Base-by-base conservation (phyloP, 2,329 filamentous ascomycete species). In the Pleomassaria siparia region DNA sequence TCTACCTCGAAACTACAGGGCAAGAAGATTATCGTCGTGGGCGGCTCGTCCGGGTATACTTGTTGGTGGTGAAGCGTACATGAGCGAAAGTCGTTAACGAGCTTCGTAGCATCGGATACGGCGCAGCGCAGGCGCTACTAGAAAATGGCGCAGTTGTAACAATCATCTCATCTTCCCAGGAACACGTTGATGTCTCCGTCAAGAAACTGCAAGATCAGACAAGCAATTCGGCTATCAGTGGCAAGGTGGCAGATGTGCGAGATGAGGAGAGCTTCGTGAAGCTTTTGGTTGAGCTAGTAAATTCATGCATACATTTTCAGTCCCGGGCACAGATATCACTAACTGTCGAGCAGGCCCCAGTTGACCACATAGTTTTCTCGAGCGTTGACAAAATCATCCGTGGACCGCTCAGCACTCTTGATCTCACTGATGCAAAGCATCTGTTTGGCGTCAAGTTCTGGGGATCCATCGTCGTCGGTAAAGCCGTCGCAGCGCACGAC, bases 361-460 rank as follows among this genome's bases (percentile, higher is more conserved):
- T 73, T 8, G 69, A 73, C 53, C 71, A 74, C 51, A 50, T 73
- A 7, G 59, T 74, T 22, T 72, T 72, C 52, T 71, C 69, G 3
- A 56, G 64, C 22, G 69, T 73, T 8, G 71, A 73, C 54, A 61
- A 59, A 50, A 70, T 73, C 52, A 72, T 73, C 47, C 68, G 70
- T 12, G 71, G 70, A 1, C 47, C 60, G 1, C 55, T 73, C 2
- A 69, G 62, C 12, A 63, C 66, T 0, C 56, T 68, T 5, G 55
- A 70, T 44, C 53, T 74, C 3, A 57, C 64, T 16, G 61, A 69
- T 4, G 69, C 69, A 10, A 66, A 66, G 52, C 40, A 66, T 42
- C 49, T 73, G 3, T 73, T 73, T 46, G 70, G 69, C 9, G 70
- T 73, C 39, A 73, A 73, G 51, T 73, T 73, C 49, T 74, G 70